Percentiles rank a stretch among this genome's conserved stretches.
Evolutionary conservation across 345 rosid species (phyloP).

Genomic region (Salix viminalis): DNA sequence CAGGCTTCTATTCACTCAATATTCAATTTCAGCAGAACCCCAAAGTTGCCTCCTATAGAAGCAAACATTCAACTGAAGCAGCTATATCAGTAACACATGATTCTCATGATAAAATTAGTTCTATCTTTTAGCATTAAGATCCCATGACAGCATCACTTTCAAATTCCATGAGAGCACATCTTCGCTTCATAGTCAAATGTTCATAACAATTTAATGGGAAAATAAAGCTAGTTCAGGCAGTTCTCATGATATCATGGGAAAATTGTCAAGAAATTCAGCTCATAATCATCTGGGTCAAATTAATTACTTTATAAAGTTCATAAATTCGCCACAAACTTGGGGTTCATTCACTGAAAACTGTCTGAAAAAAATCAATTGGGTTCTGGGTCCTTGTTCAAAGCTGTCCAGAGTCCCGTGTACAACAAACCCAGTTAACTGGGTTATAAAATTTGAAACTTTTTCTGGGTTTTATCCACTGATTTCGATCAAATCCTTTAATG

Average conservation of each 20-base stretch:
- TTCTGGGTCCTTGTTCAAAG: constrained; percentile 25
- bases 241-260: constrained; percentile 10
- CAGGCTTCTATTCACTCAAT: neutral
- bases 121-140: neutral
- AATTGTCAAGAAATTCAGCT: constrained; percentile 9
- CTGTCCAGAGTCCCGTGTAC: constrained; percentile 36
- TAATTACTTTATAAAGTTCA: neutral
- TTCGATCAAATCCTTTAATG: neutral
- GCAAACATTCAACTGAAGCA: neutral
- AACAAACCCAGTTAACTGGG: constrained; percentile 15
- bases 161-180: neutral
- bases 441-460: neutral
- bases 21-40: neutral
- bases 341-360: constrained; percentile 17
- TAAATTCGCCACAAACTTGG: neutral
- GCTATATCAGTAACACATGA: neutral
- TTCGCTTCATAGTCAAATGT: neutral
- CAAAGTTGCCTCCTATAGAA: neutral
- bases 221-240: neutral
- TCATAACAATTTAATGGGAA: neutral
- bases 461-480: neutral
- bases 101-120: neutral
- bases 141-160: neutral
- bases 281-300: neutral
- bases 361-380: constrained; percentile 16